Base-by-base conservation (phyloP, 2,329 filamentous ascomycete genomes). In the Fusarium temperatum region DNA sequence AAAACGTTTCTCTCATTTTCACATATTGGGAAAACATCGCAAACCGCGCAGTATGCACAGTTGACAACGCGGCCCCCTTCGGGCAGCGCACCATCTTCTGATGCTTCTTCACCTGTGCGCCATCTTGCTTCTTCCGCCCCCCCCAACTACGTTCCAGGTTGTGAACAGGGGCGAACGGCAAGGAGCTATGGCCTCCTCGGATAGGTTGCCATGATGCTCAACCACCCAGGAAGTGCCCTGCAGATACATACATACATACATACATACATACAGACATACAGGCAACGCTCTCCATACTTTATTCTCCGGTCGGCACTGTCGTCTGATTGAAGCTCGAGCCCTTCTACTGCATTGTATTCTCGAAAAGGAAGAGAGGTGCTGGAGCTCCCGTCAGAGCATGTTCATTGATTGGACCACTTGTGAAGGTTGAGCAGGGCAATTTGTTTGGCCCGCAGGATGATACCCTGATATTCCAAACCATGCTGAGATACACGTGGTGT, bases 131-230 rank as follows among this genome's bases (percentile, higher is more conserved):
- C 59, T 64, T 59, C 56, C 30, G 36, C 45, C 55, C 59, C 59
- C 58, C 55, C 56, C 56, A 69, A 63, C 57, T 55, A 58, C 54
- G 61, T 67, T 47, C 39, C 55, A 61, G 38, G 57, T 51, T 47
- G 38, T 47, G 36, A 65, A 63, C 69, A 70, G 70, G 63, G 63
- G 63, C 41, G 28, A 68, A 61, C 57, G 59, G 66, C 56, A 66
- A 59, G 72, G 62, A 73, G 73, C 70, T 73, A 73, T 73, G 66
- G 62, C 69, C 65, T 58, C 42, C 53, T 63, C 45, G 47, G 63
- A 59, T 60, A 63, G 38, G 41, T 60, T 72, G 63, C 57, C n/a
- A 64, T 61, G 68, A 66, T 64, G 51, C 63, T 70, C 42, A 55
- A 44, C 44, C 51, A n/a, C 35, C 63, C 47, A 48, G 57, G 60